phyloP scores from a whole-genome alignment of 495 filamentous ascomycete genomes.

The Neurospora sp. region DNA sequence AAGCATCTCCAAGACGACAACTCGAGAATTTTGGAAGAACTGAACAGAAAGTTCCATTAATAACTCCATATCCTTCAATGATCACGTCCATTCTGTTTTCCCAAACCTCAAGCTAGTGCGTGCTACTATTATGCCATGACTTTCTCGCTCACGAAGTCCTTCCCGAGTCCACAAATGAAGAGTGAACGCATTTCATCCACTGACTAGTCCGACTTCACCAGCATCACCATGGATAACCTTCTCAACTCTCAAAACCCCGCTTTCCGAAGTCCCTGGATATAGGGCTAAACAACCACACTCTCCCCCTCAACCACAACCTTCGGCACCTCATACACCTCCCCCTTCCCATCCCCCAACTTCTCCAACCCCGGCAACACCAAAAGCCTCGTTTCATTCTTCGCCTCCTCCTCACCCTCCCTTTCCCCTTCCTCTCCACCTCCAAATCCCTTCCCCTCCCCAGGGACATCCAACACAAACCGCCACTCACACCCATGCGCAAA shows the following conservation, averaged over 20 bases:
- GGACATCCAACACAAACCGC: constrained; percentile 5
- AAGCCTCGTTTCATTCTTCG: not conserved
- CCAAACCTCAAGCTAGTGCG: not conserved
- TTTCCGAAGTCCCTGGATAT: not conserved
- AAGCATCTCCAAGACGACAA: not conserved
- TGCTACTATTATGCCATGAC: not conserved
- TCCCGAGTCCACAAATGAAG: too few relatives aligned
- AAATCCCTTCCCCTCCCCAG: not conserved
- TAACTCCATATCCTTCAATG: not conserved
- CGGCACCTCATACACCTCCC: not conserved
- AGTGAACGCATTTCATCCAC: not conserved
- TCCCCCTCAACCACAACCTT: not conserved
- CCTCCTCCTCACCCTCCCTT: not conserved
- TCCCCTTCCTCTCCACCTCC: not conserved
- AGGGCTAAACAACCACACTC: not conserved
- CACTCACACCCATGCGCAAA: constrained; percentile 26
- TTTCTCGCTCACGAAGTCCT: not conserved
- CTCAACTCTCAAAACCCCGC: too few relatives aligned
- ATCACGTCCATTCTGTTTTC: not conserved
- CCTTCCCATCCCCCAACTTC: not conserved
- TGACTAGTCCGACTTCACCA: not conserved
- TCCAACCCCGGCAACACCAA: not conserved
- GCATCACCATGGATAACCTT: not conserved
- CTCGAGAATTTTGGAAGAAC: not conserved
- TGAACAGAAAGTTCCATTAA: not conserved